phyloP scores from a whole-genome alignment of 495 filamentous ascomycete genomes.

The Geoglossum glabrum region DNA sequence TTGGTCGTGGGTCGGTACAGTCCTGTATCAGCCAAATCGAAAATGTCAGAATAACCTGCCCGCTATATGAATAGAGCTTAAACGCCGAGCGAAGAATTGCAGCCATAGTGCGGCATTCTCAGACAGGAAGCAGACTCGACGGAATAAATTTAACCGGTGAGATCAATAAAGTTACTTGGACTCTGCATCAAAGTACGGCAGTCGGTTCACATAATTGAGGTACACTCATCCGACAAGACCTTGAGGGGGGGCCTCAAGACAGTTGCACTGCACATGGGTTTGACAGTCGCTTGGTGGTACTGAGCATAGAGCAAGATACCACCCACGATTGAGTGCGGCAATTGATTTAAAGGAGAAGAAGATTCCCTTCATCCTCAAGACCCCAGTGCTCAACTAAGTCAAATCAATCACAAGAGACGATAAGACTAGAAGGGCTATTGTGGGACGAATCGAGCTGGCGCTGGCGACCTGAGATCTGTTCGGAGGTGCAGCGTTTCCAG shows the following conservation, averaged over 20 bases:
- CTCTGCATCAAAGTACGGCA: not conserved
- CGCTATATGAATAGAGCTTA: slow-evolving; percentile 32
- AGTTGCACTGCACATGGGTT: slow-evolving; percentile 21
- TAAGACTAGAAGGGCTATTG: not conserved
- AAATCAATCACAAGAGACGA: not conserved
- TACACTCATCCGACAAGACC: slow-evolving; percentile 65
- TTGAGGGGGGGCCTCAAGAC: slow-evolving; percentile 45
- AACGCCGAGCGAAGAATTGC: slow-evolving; percentile 81
- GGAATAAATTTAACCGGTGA: slow-evolving; percentile 62
- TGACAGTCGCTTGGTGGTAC: not conserved
- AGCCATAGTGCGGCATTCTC: slow-evolving; percentile 76
- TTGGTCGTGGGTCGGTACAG: slow-evolving; percentile 74
- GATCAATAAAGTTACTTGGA: slow-evolving; percentile 12
- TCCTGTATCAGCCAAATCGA: slow-evolving; percentile 34
- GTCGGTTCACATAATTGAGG: slow-evolving; percentile 6
- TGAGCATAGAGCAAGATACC: slow-evolving; percentile 1
- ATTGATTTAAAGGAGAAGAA: slow-evolving; percentile 70
- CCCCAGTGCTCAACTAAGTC: slow-evolving; percentile 23
- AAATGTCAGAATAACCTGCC: slow-evolving; percentile 56
- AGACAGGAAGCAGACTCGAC: slow-evolving; percentile 51
- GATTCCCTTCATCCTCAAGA: slow-evolving; percentile 54
- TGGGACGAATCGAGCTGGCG: slow-evolving; percentile 2
- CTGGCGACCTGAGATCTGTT: not conserved
- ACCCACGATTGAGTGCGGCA: slow-evolving; percentile 30
- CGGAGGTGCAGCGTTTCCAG: not conserved